These are phyloP conservation scores for Yarrowia sp. DNA, from an alignment of 805 yeast genomes.

Conservation along the genomic window DNA sequence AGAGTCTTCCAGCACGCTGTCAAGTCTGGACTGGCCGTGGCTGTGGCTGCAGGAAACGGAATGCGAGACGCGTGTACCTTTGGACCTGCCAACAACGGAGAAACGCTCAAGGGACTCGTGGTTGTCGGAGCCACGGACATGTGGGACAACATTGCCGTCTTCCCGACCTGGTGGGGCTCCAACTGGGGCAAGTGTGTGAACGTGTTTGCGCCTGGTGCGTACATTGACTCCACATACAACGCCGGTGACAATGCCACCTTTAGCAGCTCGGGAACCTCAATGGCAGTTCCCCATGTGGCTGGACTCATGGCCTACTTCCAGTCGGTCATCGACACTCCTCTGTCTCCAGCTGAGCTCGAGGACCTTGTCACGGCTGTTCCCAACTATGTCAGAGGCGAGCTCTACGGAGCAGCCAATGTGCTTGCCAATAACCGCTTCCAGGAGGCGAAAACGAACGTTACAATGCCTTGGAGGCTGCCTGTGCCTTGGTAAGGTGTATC, in stretches of 20 bases:
- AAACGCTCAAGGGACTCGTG: slow-evolving; percentile 6
- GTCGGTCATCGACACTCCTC: background rate
- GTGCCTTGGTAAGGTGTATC: too few species aligned
- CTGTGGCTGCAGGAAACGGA: slow-evolving; percentile 22
- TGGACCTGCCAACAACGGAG: slow-evolving; percentile 25
- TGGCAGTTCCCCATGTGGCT: slow-evolving; percentile 95
- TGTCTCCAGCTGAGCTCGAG: slow-evolving; percentile 1
- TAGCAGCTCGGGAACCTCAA: slow-evolving; percentile 75
- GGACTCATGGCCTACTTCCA: slow-evolving; percentile 82
- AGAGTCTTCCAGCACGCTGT: slow-evolving; percentile 36
- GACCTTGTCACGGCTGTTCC: slow-evolving; percentile 7
- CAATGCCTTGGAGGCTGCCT: background rate
- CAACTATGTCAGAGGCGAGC: background rate
- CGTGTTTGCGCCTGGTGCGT: slow-evolving; percentile 94
- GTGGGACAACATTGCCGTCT: slow-evolving; percentile 11
- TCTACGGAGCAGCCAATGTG: slow-evolving; percentile 2
- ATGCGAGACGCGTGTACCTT: slow-evolving; percentile 4
- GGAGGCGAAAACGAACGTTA: slow-evolving; percentile 35
- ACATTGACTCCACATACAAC: slow-evolving; percentile 59
- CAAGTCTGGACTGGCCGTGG: slow-evolving; percentile 37
- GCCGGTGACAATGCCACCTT: slow-evolving; percentile 35
- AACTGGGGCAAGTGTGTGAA: slow-evolving; percentile 82
- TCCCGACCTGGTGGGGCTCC: slow-evolving; percentile 12
- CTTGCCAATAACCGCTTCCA: slow-evolving; percentile 2
- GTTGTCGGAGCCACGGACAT: slow-evolving; percentile 21